Conservation (phyloP, 2,329 filamentous ascomycete genomes). For the Paraconiothyrium brasiliense region DNA sequence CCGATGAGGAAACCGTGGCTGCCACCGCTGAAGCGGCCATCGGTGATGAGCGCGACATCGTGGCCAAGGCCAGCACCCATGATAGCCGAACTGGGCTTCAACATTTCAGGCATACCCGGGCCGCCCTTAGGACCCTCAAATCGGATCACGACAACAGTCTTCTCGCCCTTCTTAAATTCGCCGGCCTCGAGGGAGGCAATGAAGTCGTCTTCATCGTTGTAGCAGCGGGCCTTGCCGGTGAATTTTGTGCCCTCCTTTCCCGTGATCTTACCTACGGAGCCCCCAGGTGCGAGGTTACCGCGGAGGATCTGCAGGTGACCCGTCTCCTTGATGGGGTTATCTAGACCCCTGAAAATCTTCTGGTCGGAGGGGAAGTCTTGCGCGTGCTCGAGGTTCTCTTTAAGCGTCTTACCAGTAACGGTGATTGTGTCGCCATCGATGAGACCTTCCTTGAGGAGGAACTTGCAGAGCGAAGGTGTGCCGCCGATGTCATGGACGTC, state of each 20-base stretch:
- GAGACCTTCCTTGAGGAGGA: constrained; percentile 59
- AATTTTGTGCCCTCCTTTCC: constrained; percentile 77
- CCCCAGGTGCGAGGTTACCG: constrained; percentile 74
- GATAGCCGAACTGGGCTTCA: constrained; percentile 76
- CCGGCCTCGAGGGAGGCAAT: constrained; percentile 72
- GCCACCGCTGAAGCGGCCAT: constrained; percentile 81
- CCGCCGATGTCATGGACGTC: constrained; percentile 67
- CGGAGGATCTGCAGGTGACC: constrained; percentile 79
- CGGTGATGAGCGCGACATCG: constrained; percentile 77
- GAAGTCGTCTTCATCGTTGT: constrained; percentile 75
- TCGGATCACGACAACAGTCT: constrained; percentile 78
- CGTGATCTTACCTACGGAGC: constrained; percentile 78
- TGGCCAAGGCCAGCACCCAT: constrained; percentile 78
- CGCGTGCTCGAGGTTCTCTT: constrained; percentile 62
- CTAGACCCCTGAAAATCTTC: constrained; percentile 74
- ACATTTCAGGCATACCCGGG: constrained; percentile 79
- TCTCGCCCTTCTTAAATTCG: constrained; percentile 78
- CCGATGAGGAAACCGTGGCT: constrained; percentile 88
- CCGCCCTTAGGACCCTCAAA: constrained; percentile 79
- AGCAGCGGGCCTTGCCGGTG: constrained; percentile 74
- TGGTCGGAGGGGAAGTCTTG: constrained; percentile 74
- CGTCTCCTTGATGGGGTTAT: constrained; percentile 74
- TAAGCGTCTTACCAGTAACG: constrained; percentile 61
- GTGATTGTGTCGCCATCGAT: constrained; percentile 60
- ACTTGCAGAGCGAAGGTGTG: constrained; percentile 60